Evolutionary conservation across 805 yeast species (phyloP), one percentile per base, ranked within the genome.

Genomic region (Diddensiella santjacobensis): DNA sequence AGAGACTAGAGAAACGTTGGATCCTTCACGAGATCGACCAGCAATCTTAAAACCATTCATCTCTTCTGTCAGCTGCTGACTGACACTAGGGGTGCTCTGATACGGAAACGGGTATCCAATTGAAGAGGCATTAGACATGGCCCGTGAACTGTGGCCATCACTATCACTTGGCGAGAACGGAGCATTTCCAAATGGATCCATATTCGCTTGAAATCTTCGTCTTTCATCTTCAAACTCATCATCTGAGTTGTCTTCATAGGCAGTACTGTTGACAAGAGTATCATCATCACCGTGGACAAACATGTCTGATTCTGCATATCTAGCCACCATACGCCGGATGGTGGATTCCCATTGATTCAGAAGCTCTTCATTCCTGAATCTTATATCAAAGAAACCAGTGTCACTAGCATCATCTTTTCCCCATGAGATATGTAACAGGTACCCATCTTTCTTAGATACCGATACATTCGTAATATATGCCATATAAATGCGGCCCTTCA

Each of bases 401-500:
- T 90, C 97, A 58, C 80, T 82, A 45, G 83, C 80, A 5, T 96
- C 93, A 61, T 69, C 73, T 15, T 50, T 53, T 41, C 69, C 69
- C 68, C 68, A 64, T 10, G 60, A 51, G 10, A 67, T 58, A 19
- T 61, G 58, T 40, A 68, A 47, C 15, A 56, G 26, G 45, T 62
- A 61, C 60, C 64, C 59, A 53, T 60, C 49, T 48, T 59, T 52
- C 49, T 68, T 60, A 15, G 56, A 50, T 3, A 58, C 49, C 3
- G 54, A 47, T n/a, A 79, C 74, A 55, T 69, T 71, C 45, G 75
- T 71, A 43, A 81, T 71, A 58, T 85, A 87, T 53, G 81, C 80
- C 45, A 87, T 80, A 70, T 85, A 85, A 15, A 88, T 87, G 48
- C 96, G 73, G 8, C 96, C 96, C 65, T 85, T 83, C 48, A 87